Conservation (phyloP, 495 filamentous ascomycete genomes). For the Aspergillus indologenus region DNA sequence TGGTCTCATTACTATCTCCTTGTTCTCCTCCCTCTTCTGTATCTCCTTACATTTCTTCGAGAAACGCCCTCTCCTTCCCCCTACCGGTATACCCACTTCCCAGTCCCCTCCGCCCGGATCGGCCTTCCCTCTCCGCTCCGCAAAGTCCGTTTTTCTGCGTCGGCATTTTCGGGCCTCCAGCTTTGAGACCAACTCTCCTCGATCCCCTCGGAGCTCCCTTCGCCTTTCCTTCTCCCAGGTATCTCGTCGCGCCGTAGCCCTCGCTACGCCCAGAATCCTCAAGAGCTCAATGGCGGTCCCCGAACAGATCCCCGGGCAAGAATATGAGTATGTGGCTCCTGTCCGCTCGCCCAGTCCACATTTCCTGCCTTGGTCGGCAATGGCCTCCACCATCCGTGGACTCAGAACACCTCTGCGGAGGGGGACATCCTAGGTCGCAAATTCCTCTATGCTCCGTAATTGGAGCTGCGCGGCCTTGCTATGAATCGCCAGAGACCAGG, state of each 20-base stretch:
- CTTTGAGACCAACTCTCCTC: constrained; percentile 6
- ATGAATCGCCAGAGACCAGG: not conserved
- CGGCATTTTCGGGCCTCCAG: constrained; percentile 14
- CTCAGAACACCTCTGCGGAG: no score
- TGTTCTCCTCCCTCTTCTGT: constrained; percentile 1
- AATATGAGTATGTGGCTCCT: constrained; percentile 45
- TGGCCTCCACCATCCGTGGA: not conserved
- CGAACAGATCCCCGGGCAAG: constrained; percentile 37
- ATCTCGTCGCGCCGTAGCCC: constrained; percentile 28
- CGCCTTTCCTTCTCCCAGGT: constrained; percentile 6
- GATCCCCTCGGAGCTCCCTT: constrained; percentile 2
- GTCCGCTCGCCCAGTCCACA: not conserved
- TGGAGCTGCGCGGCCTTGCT: not conserved
- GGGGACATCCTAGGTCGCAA: no score
- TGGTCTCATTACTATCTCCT: not conserved
- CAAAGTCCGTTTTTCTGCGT: constrained; percentile 21
- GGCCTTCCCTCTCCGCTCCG: constrained; percentile 18
- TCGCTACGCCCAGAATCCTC: constrained; percentile 29
- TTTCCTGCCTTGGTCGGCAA: not conserved
- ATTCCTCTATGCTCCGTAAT: not conserved
- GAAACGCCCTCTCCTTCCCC: constrained; percentile 10
- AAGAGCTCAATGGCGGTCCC: constrained; percentile 43
- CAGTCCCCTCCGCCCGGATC: constrained; percentile 11
- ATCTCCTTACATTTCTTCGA: constrained; percentile 7
- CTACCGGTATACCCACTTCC: constrained; percentile 6